Percentiles rank a stretch among this genome's conserved stretches.
phyloP scores from a whole-genome alignment of 2,329 filamentous ascomycete species.

The Exophiala sideris region DNA sequence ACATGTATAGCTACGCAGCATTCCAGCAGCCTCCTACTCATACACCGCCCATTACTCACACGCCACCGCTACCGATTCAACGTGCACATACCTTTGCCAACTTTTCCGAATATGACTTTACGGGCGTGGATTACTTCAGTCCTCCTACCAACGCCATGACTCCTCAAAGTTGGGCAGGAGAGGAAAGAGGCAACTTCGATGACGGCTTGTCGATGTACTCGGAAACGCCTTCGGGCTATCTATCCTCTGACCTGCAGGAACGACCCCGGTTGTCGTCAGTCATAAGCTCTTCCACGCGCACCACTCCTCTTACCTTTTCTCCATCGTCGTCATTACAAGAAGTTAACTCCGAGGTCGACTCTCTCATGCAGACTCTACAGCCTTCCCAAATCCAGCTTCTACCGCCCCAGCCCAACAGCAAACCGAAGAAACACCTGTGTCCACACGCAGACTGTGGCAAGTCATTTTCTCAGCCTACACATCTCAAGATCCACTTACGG shows the following conservation, averaged over 20 bases:
- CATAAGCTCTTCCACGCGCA: conserved; percentile 14
- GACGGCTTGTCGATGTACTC: conserved; percentile 26
- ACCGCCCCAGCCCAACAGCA: conserved; percentile 26
- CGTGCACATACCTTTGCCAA: conserved; percentile 20
- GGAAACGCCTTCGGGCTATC: conserved; percentile 25
- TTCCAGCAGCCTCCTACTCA: conserved; percentile 3
- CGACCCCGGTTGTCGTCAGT: conserved; percentile 17
- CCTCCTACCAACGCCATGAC: conserved; percentile 9
- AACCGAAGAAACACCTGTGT: conserved; percentile 65
- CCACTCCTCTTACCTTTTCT: conserved; percentile 12
- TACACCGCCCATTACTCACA: conserved; percentile 5
- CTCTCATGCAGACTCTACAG: conserved; percentile 79
- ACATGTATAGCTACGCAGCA: conserved; percentile 19
- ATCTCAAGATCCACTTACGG: conserved; percentile 83
- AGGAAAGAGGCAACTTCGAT: conserved; percentile 20
- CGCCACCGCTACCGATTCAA: conserved; percentile 9
- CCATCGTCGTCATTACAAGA: conserved; percentile 5
- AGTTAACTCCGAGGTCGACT: conserved; percentile 64
- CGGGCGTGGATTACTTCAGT: conserved; percentile 12
- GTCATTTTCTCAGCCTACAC: conserved; percentile 86
- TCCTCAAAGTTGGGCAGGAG: conserved; percentile 17
- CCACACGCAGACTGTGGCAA: conserved; percentile 71
- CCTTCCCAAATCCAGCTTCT: conserved; percentile 45
- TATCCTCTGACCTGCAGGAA: conserved; percentile 23
- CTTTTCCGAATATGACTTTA: conserved; percentile 17